A percentile compares a stretch with the other conserved stretches of the same genome.
These are phyloP conservation scores for Xylaria multiplex DNA, from an alignment of 2,329 filamentous ascomycete species.

Conservation along the genomic window DNA sequence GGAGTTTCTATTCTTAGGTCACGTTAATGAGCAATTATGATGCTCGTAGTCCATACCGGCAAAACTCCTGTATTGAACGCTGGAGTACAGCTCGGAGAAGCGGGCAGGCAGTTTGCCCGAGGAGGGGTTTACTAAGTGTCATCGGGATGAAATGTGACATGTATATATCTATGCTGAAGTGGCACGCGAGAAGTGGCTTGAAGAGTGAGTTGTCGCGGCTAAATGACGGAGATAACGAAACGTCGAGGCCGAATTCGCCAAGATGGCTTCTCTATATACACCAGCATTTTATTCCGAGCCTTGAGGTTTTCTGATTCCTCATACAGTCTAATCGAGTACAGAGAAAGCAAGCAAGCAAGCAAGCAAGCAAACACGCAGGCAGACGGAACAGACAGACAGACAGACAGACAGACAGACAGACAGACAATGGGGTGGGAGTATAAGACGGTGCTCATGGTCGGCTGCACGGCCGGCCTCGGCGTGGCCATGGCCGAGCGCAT, in stretches of 20 bases:
- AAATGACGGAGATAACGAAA: constrained; percentile 7
- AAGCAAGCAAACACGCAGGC: too few species aligned
- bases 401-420: too few species aligned
- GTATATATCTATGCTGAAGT: not conserved
- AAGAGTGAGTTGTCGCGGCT: constrained; percentile 18
- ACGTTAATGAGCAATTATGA: constrained; percentile 4
- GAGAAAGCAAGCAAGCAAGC: too few species aligned
- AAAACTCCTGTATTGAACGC: not conserved
- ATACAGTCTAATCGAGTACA: not conserved
- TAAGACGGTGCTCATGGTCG: constrained; percentile 47
- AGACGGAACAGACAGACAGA: not conserved
- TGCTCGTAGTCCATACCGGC: not conserved
- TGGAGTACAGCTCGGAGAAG: not conserved
- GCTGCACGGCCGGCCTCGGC: constrained; percentile 47
- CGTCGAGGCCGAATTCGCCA: not conserved
- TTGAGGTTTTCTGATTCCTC: not conserved
- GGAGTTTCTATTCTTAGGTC: constrained; percentile 1
- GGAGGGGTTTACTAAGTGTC: not conserved
- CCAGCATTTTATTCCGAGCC: not conserved
- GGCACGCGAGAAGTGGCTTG: not conserved
- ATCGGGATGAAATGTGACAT: not conserved
- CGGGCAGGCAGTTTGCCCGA: not conserved
- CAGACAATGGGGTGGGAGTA: constrained; percentile 44
- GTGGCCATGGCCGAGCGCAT: constrained; percentile 48
- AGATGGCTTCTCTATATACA: not conserved